Evolutionary conservation across 768 basidiomycete species (phyloP).

Genomic region (Antrodiella citrinella): DNA sequence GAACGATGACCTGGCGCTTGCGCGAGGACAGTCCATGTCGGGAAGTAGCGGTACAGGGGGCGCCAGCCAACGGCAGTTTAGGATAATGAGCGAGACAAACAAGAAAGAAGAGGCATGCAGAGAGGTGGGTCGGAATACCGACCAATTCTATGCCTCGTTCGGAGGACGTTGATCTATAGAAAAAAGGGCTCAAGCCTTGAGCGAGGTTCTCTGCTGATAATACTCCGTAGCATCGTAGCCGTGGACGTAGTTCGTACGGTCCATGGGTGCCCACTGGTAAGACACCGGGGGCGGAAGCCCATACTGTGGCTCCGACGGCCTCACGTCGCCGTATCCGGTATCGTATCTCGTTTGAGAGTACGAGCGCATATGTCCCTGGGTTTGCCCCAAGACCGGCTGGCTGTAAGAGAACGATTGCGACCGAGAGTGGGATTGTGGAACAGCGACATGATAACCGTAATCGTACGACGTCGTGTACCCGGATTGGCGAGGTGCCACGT

Average conservation of each 20-base stretch:
- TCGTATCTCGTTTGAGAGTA: conserved; percentile 55
- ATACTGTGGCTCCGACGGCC: conserved; percentile 35
- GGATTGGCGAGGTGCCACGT: conserved; percentile 4
- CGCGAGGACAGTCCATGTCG: conserved; percentile 19
- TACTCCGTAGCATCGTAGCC: conserved; percentile 19
- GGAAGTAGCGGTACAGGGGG: conserved; percentile 14
- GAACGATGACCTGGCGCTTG: conserved; percentile 26
- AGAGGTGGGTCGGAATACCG: background rate
- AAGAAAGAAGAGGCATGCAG: conserved; percentile 5
- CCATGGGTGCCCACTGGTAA: conserved; percentile 35
- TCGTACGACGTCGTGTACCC: conserved; percentile 13
- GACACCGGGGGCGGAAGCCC: conserved; percentile 28
- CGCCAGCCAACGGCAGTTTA: conserved; percentile 15
- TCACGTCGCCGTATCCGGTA: conserved; percentile 39
- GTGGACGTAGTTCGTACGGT: conserved; percentile 20
- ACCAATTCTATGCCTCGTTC: conserved; percentile 18
- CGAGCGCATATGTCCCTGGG: conserved; percentile 46
- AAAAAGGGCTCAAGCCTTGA: conserved; percentile 17
- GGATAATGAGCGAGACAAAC: conserved; percentile 16
- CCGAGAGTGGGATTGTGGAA: conserved; percentile 35
- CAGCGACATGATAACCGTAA: conserved; percentile 12
- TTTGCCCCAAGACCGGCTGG: conserved; percentile 35
- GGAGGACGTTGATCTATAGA: conserved; percentile 7
- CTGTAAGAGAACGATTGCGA: conserved; percentile 51
- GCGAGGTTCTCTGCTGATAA: conserved; percentile 13